Conservation (phyloP, 768 basidiomycete genomes). For the Tephrocybe sp. region DNA sequence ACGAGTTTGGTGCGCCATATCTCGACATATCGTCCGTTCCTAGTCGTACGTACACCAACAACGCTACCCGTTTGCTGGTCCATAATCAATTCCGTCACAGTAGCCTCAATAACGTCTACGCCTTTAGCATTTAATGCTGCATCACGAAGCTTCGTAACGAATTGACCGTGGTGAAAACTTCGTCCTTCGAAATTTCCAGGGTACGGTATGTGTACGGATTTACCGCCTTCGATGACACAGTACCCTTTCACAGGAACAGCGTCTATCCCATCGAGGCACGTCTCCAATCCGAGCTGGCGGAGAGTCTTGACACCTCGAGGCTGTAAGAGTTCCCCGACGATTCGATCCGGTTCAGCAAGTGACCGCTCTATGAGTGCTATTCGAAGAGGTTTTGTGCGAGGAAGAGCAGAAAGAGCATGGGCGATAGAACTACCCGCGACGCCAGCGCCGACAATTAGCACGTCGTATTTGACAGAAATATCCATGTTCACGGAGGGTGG, state of each 20-base stretch:
- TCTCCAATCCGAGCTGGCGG: conserved; percentile 68
- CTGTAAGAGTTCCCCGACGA: conserved; percentile 96
- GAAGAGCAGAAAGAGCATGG: conserved; percentile 69
- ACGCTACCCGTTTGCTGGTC: conserved; percentile 50
- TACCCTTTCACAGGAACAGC: conserved; percentile 83
- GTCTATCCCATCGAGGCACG: conserved; percentile 83
- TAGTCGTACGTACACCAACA: conserved; percentile 64
- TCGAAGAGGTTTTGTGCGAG: conserved; percentile 59
- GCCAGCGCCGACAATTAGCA: conserved; percentile 90
- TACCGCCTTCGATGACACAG: conserved; percentile 66
- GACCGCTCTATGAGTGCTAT: conserved; percentile 91
- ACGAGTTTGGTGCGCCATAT: conserved; percentile 73
- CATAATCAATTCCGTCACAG: conserved; percentile 73
- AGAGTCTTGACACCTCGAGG: conserved; percentile 86
- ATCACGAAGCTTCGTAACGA: conserved; percentile 76
- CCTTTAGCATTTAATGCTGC: conserved; percentile 57
- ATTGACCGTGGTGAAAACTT: conserved; percentile 92
- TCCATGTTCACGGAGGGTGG: too few relatives aligned
- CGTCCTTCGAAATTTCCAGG: conserved; percentile 70
- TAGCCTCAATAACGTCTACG: conserved; percentile 84
- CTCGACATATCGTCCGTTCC: conserved; percentile 41
- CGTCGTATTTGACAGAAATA: conserved; percentile 47
- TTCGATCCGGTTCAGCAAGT: conserved; percentile 89
- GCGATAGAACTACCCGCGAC: conserved; percentile 87
- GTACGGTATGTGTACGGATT: conserved; percentile 87